Percentiles rank a stretch among this genome's conserved stretches.
phyloP scores from a whole-genome alignment of 495 filamentous ascomycete genomes.

The Aspergillus sclerotioniger region DNA sequence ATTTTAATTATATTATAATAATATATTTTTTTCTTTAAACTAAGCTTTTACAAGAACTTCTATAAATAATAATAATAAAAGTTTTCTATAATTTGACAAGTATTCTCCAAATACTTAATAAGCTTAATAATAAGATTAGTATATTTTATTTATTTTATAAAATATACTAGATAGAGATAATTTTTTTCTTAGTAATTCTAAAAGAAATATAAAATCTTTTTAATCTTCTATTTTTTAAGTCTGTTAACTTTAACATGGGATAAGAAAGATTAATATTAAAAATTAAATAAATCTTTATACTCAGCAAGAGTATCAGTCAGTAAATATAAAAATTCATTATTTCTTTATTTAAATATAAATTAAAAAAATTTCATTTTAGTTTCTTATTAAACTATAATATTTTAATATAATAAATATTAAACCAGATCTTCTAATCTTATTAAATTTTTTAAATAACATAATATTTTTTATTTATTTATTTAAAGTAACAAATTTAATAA shows the following conservation, averaged over 20 bases:
- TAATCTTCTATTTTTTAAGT: neutral
- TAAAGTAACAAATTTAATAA: neutral
- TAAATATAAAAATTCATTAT: too few relatives aligned
- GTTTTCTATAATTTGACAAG: too few relatives aligned
- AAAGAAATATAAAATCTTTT: neutral
- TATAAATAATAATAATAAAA: too few relatives aligned
- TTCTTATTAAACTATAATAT: neutral
- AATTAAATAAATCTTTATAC: neutral
- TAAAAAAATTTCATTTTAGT: neutral
- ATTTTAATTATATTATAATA: constrained; percentile 1
- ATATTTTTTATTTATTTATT: constrained; percentile 5
- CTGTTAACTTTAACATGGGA: neutral
- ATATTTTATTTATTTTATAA: neutral
- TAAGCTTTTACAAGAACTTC: constrained; percentile 1
- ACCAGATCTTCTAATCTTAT: neutral
- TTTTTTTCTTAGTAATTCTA: neutral
- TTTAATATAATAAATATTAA: neutral
- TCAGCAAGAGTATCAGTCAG: too few relatives aligned
- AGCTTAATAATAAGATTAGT: constrained; percentile 5
- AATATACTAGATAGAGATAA: neutral
- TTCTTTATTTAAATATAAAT: neutral
- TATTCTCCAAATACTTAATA: too few relatives aligned
- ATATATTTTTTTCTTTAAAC: neutral
- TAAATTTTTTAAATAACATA: neutral
- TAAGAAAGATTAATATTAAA: too few relatives aligned